Base-by-base conservation (phyloP, 495 filamentous ascomycete species). In the Penicillium pancosmium region DNA sequence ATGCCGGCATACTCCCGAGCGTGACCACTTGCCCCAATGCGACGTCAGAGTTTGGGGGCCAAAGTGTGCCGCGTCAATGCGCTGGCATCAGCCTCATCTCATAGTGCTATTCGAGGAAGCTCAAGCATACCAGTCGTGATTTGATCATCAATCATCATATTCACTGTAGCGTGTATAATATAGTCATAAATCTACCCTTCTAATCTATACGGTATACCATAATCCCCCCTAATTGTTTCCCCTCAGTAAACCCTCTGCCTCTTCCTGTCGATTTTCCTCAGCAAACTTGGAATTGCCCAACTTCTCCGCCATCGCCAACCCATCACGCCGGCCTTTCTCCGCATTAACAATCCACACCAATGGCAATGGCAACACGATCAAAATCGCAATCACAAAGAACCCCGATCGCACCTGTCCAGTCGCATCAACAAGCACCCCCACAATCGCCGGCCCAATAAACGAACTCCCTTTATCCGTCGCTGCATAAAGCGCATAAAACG, bases 381-480 rank as follows among this genome's bases (percentile, higher is more conserved):
- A 67, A 2, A 84, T 83, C 0, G 89, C 91, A 35, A 97, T 78
- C 66, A 97, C 93, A 84, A 91, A 92, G 66, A 97, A 97, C 4
- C 91, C 91, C 48, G 89, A 88, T 43, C 92, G 80, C 54, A 97
- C 93, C 60, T 90, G 86, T 0, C 92, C 91, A 3, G 87, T 89
- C 18, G 78, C 83, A 61, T 96, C 91, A 16, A 91, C 91, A 19
- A 97, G 88, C 9, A 85, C 78, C 0, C 92, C 92, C 0, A 97
- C 92, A 56, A 97, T 89, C 1, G 91, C 88, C 11, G 92, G 92
- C 0, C 92, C 92, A 61, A 97, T 92, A 31, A 97, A 83, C 58
- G 88, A 91, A 27, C 88, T 91, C 0, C 92, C 92, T 69, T 97
- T 97, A 66, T 97, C 92, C 8, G 92, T 97, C 51, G 94, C 93